Percentiles rank a stretch among this genome's conserved stretches.
These are phyloP conservation scores for Forsythia suspensa DNA, from an alignment of 257 asterid genomes.

Conservation along the genomic window DNA sequence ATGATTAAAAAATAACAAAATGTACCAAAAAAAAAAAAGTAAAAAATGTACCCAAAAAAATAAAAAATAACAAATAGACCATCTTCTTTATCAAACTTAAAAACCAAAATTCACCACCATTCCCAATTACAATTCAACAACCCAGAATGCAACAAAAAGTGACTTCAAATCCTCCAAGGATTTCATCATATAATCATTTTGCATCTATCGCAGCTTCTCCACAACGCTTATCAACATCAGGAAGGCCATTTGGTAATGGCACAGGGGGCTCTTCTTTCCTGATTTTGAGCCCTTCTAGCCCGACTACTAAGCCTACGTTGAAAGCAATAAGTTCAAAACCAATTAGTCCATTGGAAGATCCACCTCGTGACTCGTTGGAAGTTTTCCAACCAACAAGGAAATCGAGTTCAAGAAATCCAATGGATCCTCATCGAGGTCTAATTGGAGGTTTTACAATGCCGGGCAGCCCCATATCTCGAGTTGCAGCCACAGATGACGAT, in stretches of 20 bases:
- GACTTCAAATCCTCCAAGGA: slow-evolving; percentile 15
- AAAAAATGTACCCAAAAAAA: no score
- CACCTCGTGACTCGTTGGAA: slow-evolving; percentile 65
- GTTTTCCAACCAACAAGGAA: slow-evolving; percentile 58
- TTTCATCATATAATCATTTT: slow-evolving; percentile 21
- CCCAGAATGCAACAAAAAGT: slow-evolving; percentile 13
- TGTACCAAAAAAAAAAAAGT: no score
- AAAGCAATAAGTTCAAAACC: slow-evolving; percentile 22
- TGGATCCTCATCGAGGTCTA: not conserved
- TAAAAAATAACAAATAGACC: no score
- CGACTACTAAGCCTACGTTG: slow-evolving; percentile 15
- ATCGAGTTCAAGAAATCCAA: slow-evolving; percentile 18
- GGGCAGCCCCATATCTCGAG: slow-evolving; percentile 51
- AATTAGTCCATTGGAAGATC: slow-evolving; percentile 38
- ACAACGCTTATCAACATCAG: slow-evolving; percentile 52
- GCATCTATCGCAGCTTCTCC: slow-evolving; percentile 31
- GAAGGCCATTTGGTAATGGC: slow-evolving; percentile 36
- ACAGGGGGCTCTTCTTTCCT: slow-evolving; percentile 64
- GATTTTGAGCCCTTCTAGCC: slow-evolving; percentile 37
- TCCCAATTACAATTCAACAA: no score
- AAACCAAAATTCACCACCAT: no score
- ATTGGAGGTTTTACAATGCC: slow-evolving; percentile 24
- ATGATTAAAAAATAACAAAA: no score
- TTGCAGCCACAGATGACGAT: slow-evolving; percentile 54
- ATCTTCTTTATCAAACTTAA: no score